Evolutionary conservation across 2,329 filamentous ascomycete species (phyloP).

Genomic region (Venturia asperata): DNA sequence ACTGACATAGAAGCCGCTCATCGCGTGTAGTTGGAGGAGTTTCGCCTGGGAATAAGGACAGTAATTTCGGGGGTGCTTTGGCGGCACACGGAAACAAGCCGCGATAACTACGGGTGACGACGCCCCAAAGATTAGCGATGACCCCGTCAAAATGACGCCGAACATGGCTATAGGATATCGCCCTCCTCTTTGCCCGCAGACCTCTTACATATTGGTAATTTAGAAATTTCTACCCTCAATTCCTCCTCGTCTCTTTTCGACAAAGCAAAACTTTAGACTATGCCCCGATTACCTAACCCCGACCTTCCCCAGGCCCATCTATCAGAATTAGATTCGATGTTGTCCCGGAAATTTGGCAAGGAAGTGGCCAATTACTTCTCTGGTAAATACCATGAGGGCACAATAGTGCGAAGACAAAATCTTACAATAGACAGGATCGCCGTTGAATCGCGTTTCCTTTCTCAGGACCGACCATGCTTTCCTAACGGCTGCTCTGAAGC

Average conservation of each 20-base stretch:
- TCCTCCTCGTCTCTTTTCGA: background rate
- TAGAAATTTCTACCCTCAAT: background rate
- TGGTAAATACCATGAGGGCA: conserved; percentile 27
- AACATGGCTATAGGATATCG: background rate
- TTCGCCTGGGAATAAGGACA: conserved; percentile 6
- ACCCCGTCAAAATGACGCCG: background rate
- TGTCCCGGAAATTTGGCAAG: conserved; percentile 69
- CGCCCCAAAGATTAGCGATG: conserved; percentile 6
- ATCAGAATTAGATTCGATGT: conserved; percentile 57
- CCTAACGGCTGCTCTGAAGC: conserved; percentile 58
- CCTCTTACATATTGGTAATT: background rate
- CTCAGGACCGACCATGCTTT: conserved; percentile 65
- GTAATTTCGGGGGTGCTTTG: conserved; percentile 18
- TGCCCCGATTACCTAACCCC: conserved; percentile 27
- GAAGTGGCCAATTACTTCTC: conserved; percentile 82
- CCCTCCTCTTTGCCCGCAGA: background rate
- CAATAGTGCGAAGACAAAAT: background rate
- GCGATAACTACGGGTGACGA: background rate
- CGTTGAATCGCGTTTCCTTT: conserved; percentile 73
- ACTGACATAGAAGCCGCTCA: conserved; percentile 45
- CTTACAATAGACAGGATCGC: conserved; percentile 46
- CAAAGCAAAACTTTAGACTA: background rate
- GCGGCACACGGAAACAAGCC: background rate
- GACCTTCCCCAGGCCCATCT: conserved; percentile 53
- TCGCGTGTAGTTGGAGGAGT: conserved; percentile 22